Percentiles rank a stretch among this genome's conserved stretches.
Evolutionary conservation across 352 stramenopile species (phyloP).

Genomic region (Phytophthora constricta): DNA sequence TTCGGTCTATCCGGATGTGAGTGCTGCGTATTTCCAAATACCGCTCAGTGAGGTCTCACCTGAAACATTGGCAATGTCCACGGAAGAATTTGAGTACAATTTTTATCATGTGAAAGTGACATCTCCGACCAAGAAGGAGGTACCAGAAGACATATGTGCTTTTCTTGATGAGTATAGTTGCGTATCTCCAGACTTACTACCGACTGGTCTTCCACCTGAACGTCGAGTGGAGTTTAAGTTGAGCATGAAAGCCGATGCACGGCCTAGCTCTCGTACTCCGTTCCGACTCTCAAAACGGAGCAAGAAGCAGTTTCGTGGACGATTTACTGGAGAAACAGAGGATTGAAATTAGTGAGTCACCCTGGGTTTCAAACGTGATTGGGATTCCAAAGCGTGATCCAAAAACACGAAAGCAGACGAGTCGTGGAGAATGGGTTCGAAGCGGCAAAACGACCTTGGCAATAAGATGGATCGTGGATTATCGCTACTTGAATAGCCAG

Average conservation of each 20-base stretch:
- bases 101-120: neutral
- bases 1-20: neutral
- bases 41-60: too few relatives aligned
- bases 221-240: neutral
- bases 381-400: constrained; percentile 2
- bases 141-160: neutral
- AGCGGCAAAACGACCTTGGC: constrained; percentile 13
- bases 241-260: neutral
- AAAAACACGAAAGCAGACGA: neutral
- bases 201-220: neutral
- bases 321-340: neutral
- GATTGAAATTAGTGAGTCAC: neutral
- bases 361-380: neutral
- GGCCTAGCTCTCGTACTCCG: neutral
- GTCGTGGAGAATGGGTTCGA: constrained; percentile 14
- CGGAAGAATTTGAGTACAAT: neutral
- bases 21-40: neutral
- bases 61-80: neutral
- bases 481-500: constrained; percentile 21
- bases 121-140: neutral
- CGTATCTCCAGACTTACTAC: neutral
- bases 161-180: neutral
- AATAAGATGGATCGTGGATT: constrained; percentile 20
- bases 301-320: neutral
- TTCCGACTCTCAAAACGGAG: neutral